These are phyloP conservation scores for Eucalyptus sp. DNA, from an alignment of 345 rosid species.

Conservation along the genomic window DNA sequence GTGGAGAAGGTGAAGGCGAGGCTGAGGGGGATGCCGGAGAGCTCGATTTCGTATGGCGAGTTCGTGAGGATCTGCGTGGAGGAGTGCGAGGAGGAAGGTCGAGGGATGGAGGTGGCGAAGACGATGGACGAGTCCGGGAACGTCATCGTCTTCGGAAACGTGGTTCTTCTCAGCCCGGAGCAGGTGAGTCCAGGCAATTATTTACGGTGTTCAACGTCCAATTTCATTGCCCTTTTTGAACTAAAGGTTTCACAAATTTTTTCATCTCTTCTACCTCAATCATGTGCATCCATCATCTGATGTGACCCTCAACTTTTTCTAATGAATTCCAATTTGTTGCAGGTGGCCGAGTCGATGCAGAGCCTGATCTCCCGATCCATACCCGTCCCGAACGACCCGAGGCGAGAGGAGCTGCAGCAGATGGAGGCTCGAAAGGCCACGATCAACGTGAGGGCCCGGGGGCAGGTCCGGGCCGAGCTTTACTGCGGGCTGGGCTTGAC, in stretches of 20 bases:
- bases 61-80: slow-evolving; percentile 42
- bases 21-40: slow-evolving; percentile 35
- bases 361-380: slow-evolving; percentile 27
- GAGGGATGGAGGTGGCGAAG: slow-evolving; percentile 43
- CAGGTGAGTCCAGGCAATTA: slow-evolving; percentile 57
- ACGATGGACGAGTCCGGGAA: slow-evolving; percentile 51
- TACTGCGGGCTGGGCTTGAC: slow-evolving; percentile 53
- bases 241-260: neutral
- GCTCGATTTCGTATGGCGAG: slow-evolving; percentile 34
- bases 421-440: slow-evolving; percentile 48
- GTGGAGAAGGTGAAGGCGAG: slow-evolving; percentile 49
- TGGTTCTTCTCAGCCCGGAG: slow-evolving; percentile 64
- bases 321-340: slow-evolving; percentile 20
- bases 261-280: neutral
- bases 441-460: slow-evolving; percentile 40
- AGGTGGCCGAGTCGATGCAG: slow-evolving; percentile 64
- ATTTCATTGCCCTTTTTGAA: neutral
- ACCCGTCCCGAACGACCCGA: slow-evolving; percentile 35
- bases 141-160: slow-evolving; percentile 63
- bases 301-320: slow-evolving; percentile 7
- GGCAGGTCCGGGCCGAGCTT: slow-evolving; percentile 50
- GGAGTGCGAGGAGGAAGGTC: slow-evolving; percentile 35
- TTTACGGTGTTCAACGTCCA: neutral
- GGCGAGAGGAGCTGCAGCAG: slow-evolving; percentile 41
- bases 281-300: neutral